A percentile compares a stretch with the other conserved stretches of the same genome.
These are phyloP conservation scores for Kluyveromyces sp. DNA, from an alignment of 1,139 yeast species.

Conservation along the genomic window DNA sequence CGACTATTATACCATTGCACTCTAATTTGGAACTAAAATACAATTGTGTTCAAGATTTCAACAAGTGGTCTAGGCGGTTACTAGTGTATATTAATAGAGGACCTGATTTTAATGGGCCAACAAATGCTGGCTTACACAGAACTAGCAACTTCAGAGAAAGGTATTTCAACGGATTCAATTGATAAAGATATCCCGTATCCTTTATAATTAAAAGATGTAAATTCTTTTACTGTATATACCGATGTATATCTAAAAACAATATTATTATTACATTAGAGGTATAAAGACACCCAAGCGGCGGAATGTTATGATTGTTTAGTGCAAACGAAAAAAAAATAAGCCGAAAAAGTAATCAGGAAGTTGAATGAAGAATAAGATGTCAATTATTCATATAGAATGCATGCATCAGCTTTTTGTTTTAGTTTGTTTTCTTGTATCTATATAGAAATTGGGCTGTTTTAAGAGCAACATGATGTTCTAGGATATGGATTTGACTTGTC, in stretches of 20 bases:
- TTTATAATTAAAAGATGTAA: not conserved
- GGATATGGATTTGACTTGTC: not conserved
- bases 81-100: conserved; percentile 73
- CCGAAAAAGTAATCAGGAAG: no score
- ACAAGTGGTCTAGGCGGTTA: conserved; percentile 86
- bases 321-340: no score
- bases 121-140: conserved; percentile 36
- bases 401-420: no score
- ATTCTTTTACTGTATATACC: not conserved
- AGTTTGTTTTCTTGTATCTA: no score
- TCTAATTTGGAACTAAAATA: conserved; percentile 60
- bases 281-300: no score
- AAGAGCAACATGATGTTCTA: conserved; percentile 5
- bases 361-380: no score
- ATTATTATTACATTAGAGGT: not conserved
- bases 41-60: conserved; percentile 78
- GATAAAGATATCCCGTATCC: not conserved
- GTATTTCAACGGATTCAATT: conserved; percentile 62
- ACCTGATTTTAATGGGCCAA: conserved; percentile 48
- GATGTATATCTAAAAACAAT: not conserved
- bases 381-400: no score
- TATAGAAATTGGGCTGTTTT: not conserved
- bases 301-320: no score
- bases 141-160: conserved; percentile 63
- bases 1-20: conserved; percentile 74